Evolutionary conservation across 257 asterid species (phyloP).

Genomic region (Craterostigma plantagineum): DNA sequence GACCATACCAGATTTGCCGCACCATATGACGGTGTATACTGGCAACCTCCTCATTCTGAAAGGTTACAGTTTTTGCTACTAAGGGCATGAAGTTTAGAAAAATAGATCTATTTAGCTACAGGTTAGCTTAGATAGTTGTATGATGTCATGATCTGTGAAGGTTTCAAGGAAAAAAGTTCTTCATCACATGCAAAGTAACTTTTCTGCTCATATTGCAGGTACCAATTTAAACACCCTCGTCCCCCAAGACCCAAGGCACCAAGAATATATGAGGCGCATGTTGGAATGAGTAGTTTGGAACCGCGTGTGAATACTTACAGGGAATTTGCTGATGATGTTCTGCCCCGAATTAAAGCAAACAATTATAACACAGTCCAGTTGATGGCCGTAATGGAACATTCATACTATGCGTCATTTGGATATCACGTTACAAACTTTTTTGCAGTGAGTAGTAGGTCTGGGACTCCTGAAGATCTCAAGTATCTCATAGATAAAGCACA

Average conservation of each 20-base stretch:
- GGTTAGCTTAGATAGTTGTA: no score
- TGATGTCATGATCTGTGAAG: slow-evolving; percentile 1
- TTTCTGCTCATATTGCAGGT: slow-evolving; percentile 30
- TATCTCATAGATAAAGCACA: slow-evolving; percentile 92
- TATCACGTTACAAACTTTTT: slow-evolving; percentile 90
- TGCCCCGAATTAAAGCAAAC: slow-evolving; percentile 78
- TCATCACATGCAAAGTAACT: neutral
- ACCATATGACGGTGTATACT: slow-evolving; percentile 90
- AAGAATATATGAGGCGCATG: slow-evolving; percentile 93
- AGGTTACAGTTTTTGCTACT: slow-evolving; percentile 25
- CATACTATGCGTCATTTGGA: slow-evolving; percentile 89
- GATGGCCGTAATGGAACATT: slow-evolving; percentile 98
- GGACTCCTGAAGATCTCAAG: slow-evolving; percentile 94
- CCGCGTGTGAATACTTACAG: slow-evolving; percentile 63
- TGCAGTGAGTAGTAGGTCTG: slow-evolving; percentile 86
- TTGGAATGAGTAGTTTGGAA: slow-evolving; percentile 89
- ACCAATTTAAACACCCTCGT: slow-evolving; percentile 59
- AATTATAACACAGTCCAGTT: slow-evolving; percentile 83
- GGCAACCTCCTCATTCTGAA: slow-evolving; percentile 85
- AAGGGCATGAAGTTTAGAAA: neutral
- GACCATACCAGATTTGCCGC: slow-evolving; percentile 79
- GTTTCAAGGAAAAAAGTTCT: slow-evolving; percentile 4
- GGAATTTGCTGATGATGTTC: slow-evolving; percentile 71
- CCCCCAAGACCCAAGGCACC: slow-evolving; percentile 73
- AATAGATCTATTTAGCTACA: neutral